phyloP scores from a whole-genome alignment of 257 asterid species.

The Misopates orontium region DNA sequence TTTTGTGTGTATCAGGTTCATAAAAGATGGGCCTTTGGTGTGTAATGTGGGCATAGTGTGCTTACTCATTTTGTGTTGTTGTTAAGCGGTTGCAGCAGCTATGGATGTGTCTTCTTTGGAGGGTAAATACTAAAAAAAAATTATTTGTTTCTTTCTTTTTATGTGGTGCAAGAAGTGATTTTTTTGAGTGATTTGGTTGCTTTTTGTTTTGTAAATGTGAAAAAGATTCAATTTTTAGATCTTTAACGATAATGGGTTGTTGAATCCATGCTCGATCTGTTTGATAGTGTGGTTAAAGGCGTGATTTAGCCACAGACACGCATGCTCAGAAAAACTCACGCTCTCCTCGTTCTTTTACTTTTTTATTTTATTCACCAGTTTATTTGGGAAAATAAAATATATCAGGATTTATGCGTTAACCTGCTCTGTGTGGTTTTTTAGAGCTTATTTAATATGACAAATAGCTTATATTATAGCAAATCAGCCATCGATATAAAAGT shows the following conservation, averaged over 20 bases:
- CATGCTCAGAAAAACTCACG: no score
- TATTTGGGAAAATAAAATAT: not conserved
- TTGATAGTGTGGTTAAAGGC: not conserved
- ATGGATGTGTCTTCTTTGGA: conserved; percentile 55
- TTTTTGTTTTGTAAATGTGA: no score
- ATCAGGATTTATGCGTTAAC: no score
- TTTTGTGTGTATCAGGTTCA: conserved; percentile 32
- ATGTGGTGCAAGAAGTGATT: no score
- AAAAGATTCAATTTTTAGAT: no score
- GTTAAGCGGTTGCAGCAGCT: conserved; percentile 21
- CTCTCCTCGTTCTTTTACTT: no score
- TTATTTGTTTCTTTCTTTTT: no score
- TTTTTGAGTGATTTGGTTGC: no score
- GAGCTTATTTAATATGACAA: conserved; percentile 20
- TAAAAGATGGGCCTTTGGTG: conserved; percentile 35
- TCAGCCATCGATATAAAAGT: conserved; percentile 14
- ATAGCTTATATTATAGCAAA: conserved; percentile 29
- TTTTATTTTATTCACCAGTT: no score
- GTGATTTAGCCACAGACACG: no score
- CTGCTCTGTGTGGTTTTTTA: conserved; percentile 7
- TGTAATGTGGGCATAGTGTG: conserved; percentile 39
- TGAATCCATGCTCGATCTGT: no score
- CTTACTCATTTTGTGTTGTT: not conserved
- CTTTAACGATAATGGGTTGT: no score
- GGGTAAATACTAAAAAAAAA: conserved; percentile 33